Base-by-base conservation (phyloP, 2,329 filamentous ascomycete genomes). In the Ramularia collo-cygni region DNA sequence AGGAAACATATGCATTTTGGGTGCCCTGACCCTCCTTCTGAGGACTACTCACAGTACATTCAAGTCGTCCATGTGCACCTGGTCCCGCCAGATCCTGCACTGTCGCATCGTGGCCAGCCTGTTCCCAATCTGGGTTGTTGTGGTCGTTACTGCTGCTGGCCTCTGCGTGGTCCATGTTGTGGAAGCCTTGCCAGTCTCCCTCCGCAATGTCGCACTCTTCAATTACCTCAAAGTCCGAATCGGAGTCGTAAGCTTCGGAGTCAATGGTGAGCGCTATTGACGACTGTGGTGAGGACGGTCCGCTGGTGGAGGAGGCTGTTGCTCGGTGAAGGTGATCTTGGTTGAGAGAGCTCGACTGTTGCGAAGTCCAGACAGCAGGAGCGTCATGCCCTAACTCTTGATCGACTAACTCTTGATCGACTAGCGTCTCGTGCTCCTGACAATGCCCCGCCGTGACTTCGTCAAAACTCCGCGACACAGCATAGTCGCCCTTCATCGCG, bases 21-120 rank as follows among this genome's bases (percentile, higher is more conserved):
- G 89, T 93, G 34, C 92, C 90, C 58, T 95, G 87, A 58, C 90
- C 92, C 70, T 96, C 92, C 66, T 95, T 96, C 64, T 90, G 76
- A 14, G 92, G 88, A 43, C 81, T 77, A 39, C 79, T 78, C 13
- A 98, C 90, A 13, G 71, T 79, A 61, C 89, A 95, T 59, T 94
- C 84, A 30, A 98, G 74, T 41, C 77, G 75, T 51, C 93, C 90
- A 51, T 79, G 54, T 27, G 72, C 75, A 45, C 81, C 81, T 38
- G 84, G 70, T 32, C 78, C 78, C 26, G 74, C 74, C 37, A 79
- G 65, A 56, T 84, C 80, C 42, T 74, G 68, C 17, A 67, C 63
- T 38, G 75, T 71, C 28, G 72, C 70, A 44, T 72, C 61, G 19
- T 69, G 59, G 13, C 67, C 72, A 15, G 69, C 69, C 56, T 72